Evolutionary conservation across 192 early-diverging fungal genomes (phyloP).

Genomic region (Kappamyces sp.): DNA sequence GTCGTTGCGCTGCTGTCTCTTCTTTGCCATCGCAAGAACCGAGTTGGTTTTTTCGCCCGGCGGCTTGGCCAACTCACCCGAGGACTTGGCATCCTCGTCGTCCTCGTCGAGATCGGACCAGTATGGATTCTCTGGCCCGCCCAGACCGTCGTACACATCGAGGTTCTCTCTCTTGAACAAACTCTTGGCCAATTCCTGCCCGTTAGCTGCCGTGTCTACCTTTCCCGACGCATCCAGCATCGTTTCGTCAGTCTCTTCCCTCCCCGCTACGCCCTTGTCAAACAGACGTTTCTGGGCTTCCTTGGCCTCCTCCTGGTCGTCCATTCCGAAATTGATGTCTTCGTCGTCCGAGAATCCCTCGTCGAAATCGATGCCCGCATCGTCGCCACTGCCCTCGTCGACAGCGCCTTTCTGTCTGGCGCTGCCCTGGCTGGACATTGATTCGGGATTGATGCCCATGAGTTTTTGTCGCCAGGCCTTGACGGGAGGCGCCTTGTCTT

Average conservation of each 20-base stretch:
- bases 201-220: not conserved
- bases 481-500: slow-evolving; percentile 17
- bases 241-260: not conserved
- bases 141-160: slow-evolving; percentile 14
- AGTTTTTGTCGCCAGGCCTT: too few species aligned
- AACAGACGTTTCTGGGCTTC: slow-evolving; percentile 37
- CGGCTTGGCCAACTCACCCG: not conserved
- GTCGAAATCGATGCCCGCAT: slow-evolving; percentile 39
- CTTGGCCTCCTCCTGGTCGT: slow-evolving; percentile 44
- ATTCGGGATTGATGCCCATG: too few species aligned
- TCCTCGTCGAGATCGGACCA: slow-evolving; percentile 14
- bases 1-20: not conserved
- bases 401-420: slow-evolving; percentile 5
- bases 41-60: not conserved
- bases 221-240: not conserved
- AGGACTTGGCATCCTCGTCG: slow-evolving; percentile 8
- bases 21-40: slow-evolving; percentile 13
- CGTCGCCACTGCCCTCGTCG: slow-evolving; percentile 13
- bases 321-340: slow-evolving; percentile 41
- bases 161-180: slow-evolving; percentile 7
- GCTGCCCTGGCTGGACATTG: not conserved
- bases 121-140: slow-evolving; percentile 7
- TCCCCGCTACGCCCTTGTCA: slow-evolving; percentile 16
- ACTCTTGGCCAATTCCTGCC: slow-evolving; percentile 9
- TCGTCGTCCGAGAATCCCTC: slow-evolving; percentile 45